Conservation (phyloP, 345 rosid genomes). For the Salix exigua region DNA sequence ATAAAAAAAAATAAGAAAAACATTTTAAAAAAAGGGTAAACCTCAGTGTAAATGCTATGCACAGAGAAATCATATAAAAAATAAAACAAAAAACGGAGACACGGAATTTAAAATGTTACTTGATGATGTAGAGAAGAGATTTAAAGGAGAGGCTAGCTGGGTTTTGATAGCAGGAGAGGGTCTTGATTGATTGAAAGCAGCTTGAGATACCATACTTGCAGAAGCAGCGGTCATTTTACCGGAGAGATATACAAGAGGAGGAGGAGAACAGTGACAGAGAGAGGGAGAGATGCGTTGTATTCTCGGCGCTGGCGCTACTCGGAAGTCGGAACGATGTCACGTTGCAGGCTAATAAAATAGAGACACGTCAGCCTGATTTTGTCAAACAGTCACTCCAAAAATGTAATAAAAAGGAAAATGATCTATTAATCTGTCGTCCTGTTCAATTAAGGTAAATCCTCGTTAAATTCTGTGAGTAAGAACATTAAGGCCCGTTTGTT, state of each 20-base stretch:
- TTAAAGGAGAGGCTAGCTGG: not conserved
- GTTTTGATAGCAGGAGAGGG: slow-evolving; percentile 15
- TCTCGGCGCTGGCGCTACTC: not conserved
- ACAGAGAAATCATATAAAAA: not conserved
- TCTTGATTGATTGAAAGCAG: slow-evolving; percentile 20
- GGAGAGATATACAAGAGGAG: not conserved
- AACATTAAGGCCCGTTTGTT: no score
- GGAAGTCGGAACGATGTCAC: not conserved
- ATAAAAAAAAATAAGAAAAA: not conserved
- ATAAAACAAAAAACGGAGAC: not conserved
- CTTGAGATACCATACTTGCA: slow-evolving; percentile 1
- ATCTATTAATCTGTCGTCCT: no score
- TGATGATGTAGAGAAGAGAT: slow-evolving; percentile 7
- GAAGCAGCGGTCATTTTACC: not conserved
- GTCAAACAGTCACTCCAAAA: not conserved
- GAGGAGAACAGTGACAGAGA: not conserved
- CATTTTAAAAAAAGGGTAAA: not conserved
- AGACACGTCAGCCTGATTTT: not conserved
- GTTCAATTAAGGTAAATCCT: no score
- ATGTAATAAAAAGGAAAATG: no score
- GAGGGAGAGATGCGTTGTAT: not conserved
- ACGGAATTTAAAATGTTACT: slow-evolving; percentile 8
- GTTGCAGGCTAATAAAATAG: not conserved
- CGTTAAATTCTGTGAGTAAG: no score
- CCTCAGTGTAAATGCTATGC: not conserved